Percentiles rank a stretch among this genome's conserved stretches.
Evolutionary conservation across 805 yeast species (phyloP).

Genomic region (Myxozyma kluyveri): DNA sequence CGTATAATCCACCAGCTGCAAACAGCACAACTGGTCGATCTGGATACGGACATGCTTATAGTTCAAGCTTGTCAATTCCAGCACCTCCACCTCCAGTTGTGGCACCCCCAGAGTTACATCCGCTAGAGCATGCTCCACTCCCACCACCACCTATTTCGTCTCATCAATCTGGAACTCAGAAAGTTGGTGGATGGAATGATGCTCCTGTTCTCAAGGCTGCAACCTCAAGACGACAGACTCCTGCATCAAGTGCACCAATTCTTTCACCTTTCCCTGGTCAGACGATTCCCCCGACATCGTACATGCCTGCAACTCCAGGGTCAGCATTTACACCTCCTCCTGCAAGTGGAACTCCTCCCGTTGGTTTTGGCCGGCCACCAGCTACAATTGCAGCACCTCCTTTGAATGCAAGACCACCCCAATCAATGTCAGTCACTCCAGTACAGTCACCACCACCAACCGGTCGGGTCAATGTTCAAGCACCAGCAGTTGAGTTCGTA

Average conservation of each 20-base stretch:
- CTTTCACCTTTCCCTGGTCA: constrained; percentile 31
- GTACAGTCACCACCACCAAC: constrained; percentile 27
- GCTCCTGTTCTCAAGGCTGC: constrained; percentile 26
- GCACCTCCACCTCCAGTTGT: constrained; percentile 26
- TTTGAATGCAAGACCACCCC: constrained; percentile 24
- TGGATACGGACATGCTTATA: constrained; percentile 22
- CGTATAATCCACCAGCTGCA: constrained; percentile 4
- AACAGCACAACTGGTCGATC: background rate
- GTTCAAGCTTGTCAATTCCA: constrained; percentile 22
- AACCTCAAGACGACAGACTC: constrained; percentile 26
- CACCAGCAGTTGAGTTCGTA: constrained; percentile 24
- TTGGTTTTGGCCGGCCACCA: constrained; percentile 13
- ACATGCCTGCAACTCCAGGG: constrained; percentile 38
- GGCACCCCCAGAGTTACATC: constrained; percentile 23
- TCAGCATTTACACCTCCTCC: constrained; percentile 6
- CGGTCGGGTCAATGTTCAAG: constrained; percentile 14
- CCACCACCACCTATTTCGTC: constrained; percentile 27
- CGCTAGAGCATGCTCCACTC: constrained; percentile 15
- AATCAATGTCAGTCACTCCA: constrained; percentile 18
- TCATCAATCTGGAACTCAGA: constrained; percentile 16
- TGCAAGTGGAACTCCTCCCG: constrained; percentile 5
- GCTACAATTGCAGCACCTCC: constrained; percentile 28
- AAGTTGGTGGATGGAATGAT: constrained; percentile 30
- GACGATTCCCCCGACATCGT: constrained; percentile 33
- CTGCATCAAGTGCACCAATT: constrained; percentile 33